A percentile compares a stretch with the other conserved stretches of the same genome.
phyloP scores from a whole-genome alignment of 2,329 filamentous ascomycete genomes.

The Myriosclerotinia curreyana region DNA sequence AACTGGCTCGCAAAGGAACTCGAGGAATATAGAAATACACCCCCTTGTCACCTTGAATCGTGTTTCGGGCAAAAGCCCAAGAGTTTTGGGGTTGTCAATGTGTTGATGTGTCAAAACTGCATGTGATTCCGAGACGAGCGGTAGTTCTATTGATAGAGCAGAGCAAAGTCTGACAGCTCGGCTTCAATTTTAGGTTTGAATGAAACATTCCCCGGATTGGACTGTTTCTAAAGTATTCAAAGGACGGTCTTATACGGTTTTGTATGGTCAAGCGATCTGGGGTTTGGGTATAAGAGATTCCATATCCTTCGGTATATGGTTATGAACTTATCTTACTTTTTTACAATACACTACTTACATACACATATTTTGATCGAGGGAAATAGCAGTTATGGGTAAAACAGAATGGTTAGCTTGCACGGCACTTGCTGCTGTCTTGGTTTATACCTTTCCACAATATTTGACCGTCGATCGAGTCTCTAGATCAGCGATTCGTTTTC shows the following conservation, averaged over 20 bases:
- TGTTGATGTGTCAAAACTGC: neutral
- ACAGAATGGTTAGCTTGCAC: conserved; percentile 12
- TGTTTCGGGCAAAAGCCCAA: conserved; percentile 6
- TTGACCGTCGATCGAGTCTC: conserved; percentile 9
- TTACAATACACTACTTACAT: neutral
- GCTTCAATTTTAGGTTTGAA: neutral
- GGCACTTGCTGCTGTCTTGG: conserved; percentile 7
- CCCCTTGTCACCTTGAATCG: conserved; percentile 1
- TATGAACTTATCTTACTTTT: neutral
- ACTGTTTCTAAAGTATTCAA: neutral
- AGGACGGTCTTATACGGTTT: neutral
- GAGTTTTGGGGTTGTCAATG: conserved; percentile 6
- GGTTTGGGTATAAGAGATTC: neutral
- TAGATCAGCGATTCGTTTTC: conserved; percentile 13
- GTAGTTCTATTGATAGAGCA: neutral
- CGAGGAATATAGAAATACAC: neutral
- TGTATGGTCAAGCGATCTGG: neutral
- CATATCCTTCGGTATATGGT: neutral
- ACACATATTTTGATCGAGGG: neutral
- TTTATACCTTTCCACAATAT: conserved; percentile 17
- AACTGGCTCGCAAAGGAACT: conserved; percentile 6
- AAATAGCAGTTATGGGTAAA: conserved; percentile 8
- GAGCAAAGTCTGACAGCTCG: neutral
- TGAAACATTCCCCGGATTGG: neutral
- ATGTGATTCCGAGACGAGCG: conserved; percentile 13